These are phyloP conservation scores for Naganishia vaughanmartiniae DNA, from an alignment of 768 basidiomycete species.

Conservation along the genomic window DNA sequence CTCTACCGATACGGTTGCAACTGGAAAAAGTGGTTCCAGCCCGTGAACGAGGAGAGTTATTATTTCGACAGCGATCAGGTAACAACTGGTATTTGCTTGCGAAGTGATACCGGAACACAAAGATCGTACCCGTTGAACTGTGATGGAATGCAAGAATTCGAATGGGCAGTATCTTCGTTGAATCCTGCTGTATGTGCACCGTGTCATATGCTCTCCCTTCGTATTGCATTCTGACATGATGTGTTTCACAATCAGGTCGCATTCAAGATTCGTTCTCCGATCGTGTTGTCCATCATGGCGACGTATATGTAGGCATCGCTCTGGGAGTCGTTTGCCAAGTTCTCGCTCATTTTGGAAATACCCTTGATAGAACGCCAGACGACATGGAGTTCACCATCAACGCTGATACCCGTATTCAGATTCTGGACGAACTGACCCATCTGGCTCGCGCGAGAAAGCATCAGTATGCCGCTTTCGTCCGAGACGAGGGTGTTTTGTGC, in stretches of 20 bases:
- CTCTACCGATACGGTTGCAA: conserved; percentile 3
- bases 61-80: not conserved
- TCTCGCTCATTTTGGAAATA: not conserved
- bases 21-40: not conserved
- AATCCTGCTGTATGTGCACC: not conserved
- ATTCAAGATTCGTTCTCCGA: not conserved
- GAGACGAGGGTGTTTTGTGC: conserved; percentile 77
- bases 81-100: not conserved
- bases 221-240: not conserved
- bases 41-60: not conserved
- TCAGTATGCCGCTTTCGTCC: conserved; percentile 82
- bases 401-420: conserved; percentile 76
- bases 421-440: conserved; percentile 72
- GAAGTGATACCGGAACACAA: not conserved
- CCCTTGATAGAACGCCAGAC: not conserved
- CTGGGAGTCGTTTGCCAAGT: not conserved
- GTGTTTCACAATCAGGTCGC: not conserved
- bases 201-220: too few species aligned
- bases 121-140: not conserved
- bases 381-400: conserved; percentile 57
- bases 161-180: not conserved
- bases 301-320: not conserved
- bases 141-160: not conserved
- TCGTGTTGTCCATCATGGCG: not conserved
- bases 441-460: conserved; percentile 81